Evolutionary conservation across 75 land plant species (phyloP).

Genomic region (Chamaecyparis obtusa): DNA sequence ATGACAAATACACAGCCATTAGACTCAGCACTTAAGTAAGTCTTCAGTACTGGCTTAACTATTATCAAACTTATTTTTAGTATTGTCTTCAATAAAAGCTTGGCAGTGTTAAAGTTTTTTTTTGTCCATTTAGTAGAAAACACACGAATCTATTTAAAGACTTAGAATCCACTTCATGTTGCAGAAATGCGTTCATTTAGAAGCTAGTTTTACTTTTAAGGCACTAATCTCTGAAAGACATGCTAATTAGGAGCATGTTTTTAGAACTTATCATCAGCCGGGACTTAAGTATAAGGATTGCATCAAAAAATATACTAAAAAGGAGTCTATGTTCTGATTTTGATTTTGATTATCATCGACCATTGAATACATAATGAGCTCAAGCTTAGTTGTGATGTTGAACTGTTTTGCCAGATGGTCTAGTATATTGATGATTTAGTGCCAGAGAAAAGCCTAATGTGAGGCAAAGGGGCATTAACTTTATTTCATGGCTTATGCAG

Average conservation of each 20-base stretch:
- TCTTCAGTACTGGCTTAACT: background rate
- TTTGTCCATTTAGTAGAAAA: background rate
- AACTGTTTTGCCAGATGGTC: background rate
- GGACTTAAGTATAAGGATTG: background rate
- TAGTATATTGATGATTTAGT: background rate
- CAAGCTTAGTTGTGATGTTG: background rate
- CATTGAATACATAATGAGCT: background rate
- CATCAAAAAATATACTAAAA: background rate
- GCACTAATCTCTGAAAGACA: background rate
- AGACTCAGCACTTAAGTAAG: constrained; percentile 37
- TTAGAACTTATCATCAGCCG: background rate
- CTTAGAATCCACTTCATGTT: background rate
- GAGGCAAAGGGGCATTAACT: background rate
- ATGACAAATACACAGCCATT: constrained; percentile 22
- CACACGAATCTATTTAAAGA: background rate
- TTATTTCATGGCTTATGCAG: background rate
- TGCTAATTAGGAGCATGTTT: background rate
- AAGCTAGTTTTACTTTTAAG: background rate
- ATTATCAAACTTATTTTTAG: background rate
- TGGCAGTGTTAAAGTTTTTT: background rate
- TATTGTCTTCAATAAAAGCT: background rate
- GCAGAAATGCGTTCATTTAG: constrained; percentile 3
- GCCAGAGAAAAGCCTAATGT: background rate
- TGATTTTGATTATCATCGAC: background rate
- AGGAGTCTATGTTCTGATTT: background rate